Evolutionary conservation across 495 filamentous ascomycete genomes (phyloP).

Genomic region (Bombardia bombarda): DNA sequence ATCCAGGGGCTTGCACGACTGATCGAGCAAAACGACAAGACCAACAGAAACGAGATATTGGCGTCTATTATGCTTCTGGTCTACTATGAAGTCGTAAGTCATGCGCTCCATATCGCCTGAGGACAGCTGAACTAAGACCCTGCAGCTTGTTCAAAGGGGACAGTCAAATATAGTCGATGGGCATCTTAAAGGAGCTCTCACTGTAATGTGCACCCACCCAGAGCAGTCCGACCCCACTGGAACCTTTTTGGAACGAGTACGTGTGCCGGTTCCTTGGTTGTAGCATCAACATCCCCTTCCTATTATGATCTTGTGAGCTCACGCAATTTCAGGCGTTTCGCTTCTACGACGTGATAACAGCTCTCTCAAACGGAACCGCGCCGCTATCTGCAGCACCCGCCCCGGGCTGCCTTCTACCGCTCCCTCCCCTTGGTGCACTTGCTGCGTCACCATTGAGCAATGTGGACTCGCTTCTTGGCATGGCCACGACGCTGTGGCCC

Average conservation of each 20-base stretch:
- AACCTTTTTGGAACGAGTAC: constrained; percentile 49
- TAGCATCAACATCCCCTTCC: not conserved
- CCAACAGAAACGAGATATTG: constrained; percentile 48
- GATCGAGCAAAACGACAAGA: constrained; percentile 44
- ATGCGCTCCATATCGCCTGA: not conserved
- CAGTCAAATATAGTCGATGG: constrained; percentile 49
- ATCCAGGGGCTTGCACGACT: constrained; percentile 49
- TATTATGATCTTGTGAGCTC: too few relatives aligned
- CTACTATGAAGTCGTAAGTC: constrained; percentile 55
- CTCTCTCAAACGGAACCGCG: constrained; percentile 52
- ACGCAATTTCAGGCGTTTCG: constrained; percentile 44
- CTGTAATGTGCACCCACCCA: constrained; percentile 45
- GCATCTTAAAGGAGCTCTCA: constrained; percentile 52
- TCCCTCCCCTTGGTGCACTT: constrained; percentile 38
- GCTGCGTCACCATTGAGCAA: constrained; percentile 36
- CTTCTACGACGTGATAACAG: constrained; percentile 58
- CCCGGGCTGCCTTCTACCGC: constrained; percentile 31
- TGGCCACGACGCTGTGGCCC: constrained; percentile 55
- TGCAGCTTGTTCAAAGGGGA: constrained; percentile 51
- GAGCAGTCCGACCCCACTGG: constrained; percentile 42
- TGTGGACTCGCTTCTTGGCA: constrained; percentile 54
- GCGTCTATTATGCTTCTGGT: constrained; percentile 55
- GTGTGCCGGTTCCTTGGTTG: constrained; percentile 10
- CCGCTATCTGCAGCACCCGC: constrained; percentile 46
- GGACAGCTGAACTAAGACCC: not conserved